Evolutionary conservation across 2,329 filamentous ascomycete species (phyloP).

Genomic region (Fusarium praegraminearum): DNA sequence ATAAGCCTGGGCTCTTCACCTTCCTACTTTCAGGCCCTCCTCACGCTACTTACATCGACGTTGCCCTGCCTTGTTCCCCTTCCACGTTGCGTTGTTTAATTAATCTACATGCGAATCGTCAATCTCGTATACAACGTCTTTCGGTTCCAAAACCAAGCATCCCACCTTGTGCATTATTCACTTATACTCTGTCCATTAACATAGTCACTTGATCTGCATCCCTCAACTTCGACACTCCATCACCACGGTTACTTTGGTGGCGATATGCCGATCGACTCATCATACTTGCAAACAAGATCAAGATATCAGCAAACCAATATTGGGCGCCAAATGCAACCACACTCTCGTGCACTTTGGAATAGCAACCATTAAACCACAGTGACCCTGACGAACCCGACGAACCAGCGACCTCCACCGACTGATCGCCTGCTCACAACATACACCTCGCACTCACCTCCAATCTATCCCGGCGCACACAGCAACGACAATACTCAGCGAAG

Average conservation of each 20-base stretch:
- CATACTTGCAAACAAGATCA: conserved; percentile 27
- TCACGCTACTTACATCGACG: conserved; percentile 25
- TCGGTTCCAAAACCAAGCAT: conserved; percentile 15
- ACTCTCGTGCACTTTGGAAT: not conserved
- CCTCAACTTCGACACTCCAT: conserved; percentile 2
- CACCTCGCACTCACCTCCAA: conserved; percentile 28
- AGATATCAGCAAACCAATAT: conserved; percentile 15
- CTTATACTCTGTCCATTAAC: conserved; percentile 14
- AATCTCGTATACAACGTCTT: conserved; percentile 13
- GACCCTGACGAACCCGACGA: conserved; percentile 37
- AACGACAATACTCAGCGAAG: conserved; percentile 19
- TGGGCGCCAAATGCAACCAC: conserved; percentile 9
- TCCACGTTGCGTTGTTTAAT: conserved; percentile 16
- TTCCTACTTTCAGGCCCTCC: conserved; percentile 36
- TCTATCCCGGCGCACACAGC: conserved; percentile 18
- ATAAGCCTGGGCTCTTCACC: conserved; percentile 43
- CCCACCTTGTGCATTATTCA: not conserved
- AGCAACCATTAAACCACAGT: conserved; percentile 19
- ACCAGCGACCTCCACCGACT: conserved; percentile 25
- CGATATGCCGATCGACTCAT: conserved; percentile 37
- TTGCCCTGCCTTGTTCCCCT: conserved; percentile 20
- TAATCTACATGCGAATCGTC: not conserved
- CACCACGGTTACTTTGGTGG: conserved; percentile 21
- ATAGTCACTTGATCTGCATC: not conserved
- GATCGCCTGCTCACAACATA: conserved; percentile 35